phyloP scores from a whole-genome alignment of 2,329 filamentous ascomycete species.

The Nigrograna mackinnonii region DNA sequence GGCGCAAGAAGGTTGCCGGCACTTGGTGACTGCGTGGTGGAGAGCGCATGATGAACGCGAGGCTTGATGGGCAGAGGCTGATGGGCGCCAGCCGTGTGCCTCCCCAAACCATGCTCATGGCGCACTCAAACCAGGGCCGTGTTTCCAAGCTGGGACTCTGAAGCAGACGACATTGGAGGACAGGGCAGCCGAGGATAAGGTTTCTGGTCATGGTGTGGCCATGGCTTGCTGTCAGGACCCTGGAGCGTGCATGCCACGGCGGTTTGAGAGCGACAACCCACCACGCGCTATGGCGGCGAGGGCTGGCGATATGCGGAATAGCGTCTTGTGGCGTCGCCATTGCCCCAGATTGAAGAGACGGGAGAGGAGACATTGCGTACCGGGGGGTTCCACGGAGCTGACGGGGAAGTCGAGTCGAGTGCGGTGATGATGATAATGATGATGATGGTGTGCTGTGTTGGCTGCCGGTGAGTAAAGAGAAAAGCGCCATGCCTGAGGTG shows the following conservation, averaged over 20 bases:
- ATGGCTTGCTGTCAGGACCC: slow-evolving; percentile 6
- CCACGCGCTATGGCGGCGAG: neutral
- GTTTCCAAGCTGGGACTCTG: slow-evolving; percentile 5
- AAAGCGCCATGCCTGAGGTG: too few species aligned
- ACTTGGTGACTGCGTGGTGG: neutral
- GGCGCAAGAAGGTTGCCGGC: neutral
- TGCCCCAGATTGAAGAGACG: too few species aligned
- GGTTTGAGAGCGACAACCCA: slow-evolving; percentile 20
- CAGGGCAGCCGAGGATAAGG: slow-evolving; percentile 1
- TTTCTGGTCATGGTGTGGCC: neutral
- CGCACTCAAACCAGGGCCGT: slow-evolving; percentile 2
- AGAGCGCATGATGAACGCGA: slow-evolving; percentile 1
- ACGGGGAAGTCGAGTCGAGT: too few species aligned
- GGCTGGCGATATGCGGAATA: too few species aligned
- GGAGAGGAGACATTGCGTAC: neutral
- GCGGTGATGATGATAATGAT: too few species aligned
- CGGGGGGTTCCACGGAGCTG: neutral
- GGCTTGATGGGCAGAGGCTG: neutral
- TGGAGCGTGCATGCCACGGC: slow-evolving; percentile 16
- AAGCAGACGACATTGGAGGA: slow-evolving; percentile 1
- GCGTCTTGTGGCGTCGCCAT: too few species aligned
- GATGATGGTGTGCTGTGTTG: too few species aligned
- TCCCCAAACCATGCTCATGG: slow-evolving; percentile 1
- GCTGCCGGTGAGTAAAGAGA: too few species aligned
- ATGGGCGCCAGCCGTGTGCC: too few species aligned